A percentile compares a stretch with the other conserved stretches of the same genome.
Conservation (phyloP, 1,284 basidiomycete species). For the Ceratobasidium sp. region DNA sequence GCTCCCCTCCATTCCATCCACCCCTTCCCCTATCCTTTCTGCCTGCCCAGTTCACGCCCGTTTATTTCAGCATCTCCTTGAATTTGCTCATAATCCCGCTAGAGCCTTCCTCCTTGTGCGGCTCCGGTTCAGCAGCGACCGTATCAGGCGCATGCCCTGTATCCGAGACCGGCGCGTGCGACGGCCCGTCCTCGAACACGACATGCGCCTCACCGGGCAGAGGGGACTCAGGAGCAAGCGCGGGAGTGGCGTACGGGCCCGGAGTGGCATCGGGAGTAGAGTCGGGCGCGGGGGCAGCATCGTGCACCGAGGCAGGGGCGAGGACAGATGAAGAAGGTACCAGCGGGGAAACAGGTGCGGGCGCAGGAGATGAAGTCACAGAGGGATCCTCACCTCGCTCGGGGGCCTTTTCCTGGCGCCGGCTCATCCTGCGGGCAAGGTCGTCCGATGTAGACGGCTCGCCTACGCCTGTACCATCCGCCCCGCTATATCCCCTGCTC, state of each 20-base stretch:
- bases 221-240: background rate
- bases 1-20: background rate
- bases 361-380: conserved; percentile 43
- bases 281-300: background rate
- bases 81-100: conserved; percentile 39
- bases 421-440: conserved; percentile 64
- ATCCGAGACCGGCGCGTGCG: conserved; percentile 35
- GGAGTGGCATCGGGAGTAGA: background rate
- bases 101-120: conserved; percentile 25
- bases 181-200: conserved; percentile 5
- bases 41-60: too few species aligned
- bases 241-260: background rate
- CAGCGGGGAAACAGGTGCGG: conserved; percentile 15
- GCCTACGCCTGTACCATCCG: conserved; percentile 49
- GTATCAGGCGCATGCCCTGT: conserved; percentile 21
- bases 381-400: conserved; percentile 56
- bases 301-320: background rate
- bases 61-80: conserved; percentile 43
- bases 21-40: background rate
- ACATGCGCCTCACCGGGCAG: background rate
- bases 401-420: conserved; percentile 79
- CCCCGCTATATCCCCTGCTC: conserved; percentile 51
- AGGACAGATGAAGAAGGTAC: background rate
- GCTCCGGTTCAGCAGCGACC: background rate
- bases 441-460: conserved; percentile 51